These are phyloP conservation scores for Cytidiella melzeri DNA, from an alignment of 768 basidiomycete species.

Conservation along the genomic window DNA sequence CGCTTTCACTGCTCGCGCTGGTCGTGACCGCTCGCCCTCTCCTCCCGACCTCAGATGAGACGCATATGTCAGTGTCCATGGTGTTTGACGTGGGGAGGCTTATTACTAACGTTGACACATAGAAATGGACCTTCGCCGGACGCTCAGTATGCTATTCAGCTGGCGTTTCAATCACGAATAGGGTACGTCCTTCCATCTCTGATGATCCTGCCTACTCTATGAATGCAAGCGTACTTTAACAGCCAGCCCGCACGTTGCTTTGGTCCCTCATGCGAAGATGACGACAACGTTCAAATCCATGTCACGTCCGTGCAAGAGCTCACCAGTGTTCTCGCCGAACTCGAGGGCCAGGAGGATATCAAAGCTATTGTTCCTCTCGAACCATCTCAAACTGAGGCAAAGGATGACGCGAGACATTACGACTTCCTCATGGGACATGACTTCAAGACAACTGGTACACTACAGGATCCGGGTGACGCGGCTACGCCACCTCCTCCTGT, in stretches of 20 bases:
- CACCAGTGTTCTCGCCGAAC: conserved; percentile 24
- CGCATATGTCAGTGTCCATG: conserved; percentile 24
- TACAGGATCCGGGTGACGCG: conserved; percentile 20
- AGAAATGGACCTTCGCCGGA: conserved; percentile 18
- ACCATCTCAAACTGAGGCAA: conserved; percentile 14
- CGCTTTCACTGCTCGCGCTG: conserved; percentile 36
- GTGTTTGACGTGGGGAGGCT: not conserved
- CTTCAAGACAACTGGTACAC: conserved; percentile 8
- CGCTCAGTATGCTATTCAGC: conserved; percentile 30
- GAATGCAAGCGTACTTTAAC: no score
- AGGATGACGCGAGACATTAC: conserved; percentile 24
- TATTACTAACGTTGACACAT: not conserved
- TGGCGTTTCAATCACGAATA: conserved; percentile 30
- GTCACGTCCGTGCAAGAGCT: conserved; percentile 27
- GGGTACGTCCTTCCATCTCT: no score
- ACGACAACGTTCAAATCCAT: conserved; percentile 26
- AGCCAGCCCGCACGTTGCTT: conserved; percentile 17
- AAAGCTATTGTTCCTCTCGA: conserved; percentile 27
- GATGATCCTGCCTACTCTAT: no score
- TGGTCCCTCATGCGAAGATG: conserved; percentile 9
- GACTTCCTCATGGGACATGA: conserved; percentile 14
- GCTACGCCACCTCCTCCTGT: not conserved
- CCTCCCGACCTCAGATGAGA: conserved; percentile 16
- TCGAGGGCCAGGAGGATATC: conserved; percentile 22
- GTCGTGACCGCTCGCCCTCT: conserved; percentile 39